Base-by-base conservation (phyloP, 2,329 filamentous ascomycete species). In the Hymenoscyphus fraxineus region DNA sequence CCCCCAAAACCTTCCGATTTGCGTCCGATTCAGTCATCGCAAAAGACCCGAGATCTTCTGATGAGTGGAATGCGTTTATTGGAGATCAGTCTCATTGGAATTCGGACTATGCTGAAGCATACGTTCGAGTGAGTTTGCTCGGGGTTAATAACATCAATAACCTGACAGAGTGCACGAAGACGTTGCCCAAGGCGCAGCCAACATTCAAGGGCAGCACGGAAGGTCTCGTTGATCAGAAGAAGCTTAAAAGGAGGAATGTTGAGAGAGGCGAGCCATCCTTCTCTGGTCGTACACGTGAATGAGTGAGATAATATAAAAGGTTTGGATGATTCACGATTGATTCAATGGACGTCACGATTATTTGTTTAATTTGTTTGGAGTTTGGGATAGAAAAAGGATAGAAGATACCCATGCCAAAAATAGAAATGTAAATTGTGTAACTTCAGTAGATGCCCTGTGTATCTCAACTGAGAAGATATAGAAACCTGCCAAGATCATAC, bases 71-170 rank as follows among this genome's bases (percentile, higher is more conserved):
- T 62, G 65, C 68, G 1, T 82, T 82, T 69, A 76, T 35, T 27
- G 61, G 54, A 40, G 65, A 77, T 0, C 78, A 81, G 64, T 63
- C 65, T 1, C 67, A 74, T 32, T 82, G 80, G 80, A 77, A 80
- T 66, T n/a, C 35, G 78, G 82, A 81, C 56, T 86, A 83, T 62
- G 78, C 82, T 1, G 76, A 77, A 41, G 83, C 81, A 13, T 85
- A 85, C 68, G 77, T 84, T 56, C 81, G 83, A 27, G 76, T 86
- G 44, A 82, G 80, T 39, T 74, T 86, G 2, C 79, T 86, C 12
- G 84, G 83, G 2, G 82, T 85, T 15, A 78, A 82, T 69, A 84
- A 85, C 70, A 81, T 86, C 73, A 85, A 85, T 72, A 73, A 77
- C 27, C 74, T 86, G 55, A 82, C 79, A 16, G 83, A 85, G 67